These are phyloP conservation scores for Ajuga reptans DNA, from an alignment of 305 asterid species.

Conservation along the genomic window DNA sequence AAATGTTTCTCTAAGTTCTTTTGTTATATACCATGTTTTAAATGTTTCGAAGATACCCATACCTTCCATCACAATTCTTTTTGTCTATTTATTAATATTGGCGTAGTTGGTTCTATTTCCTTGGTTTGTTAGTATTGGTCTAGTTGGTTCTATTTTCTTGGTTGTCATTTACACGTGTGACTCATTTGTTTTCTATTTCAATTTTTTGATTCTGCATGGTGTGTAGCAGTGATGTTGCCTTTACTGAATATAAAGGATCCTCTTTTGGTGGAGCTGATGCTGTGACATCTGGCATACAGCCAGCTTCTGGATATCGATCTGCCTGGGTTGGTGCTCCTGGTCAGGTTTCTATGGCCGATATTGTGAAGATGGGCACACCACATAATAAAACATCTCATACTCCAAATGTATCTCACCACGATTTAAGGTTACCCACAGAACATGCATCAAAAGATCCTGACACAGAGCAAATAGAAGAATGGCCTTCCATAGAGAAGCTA, in stretches of 20 bases:
- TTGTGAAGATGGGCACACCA: constrained; percentile 94
- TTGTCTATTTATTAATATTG: neutral
- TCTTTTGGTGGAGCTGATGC: constrained; percentile 32
- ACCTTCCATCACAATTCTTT: constrained; percentile 1
- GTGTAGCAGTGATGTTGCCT: constrained; percentile 46
- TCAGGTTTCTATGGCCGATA: constrained; percentile 91
- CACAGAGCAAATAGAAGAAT: constrained; percentile 51
- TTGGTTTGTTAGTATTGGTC: neutral
- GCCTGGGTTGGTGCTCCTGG: constrained; percentile 70
- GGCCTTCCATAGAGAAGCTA: constrained; percentile 77
- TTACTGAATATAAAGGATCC: constrained; percentile 44
- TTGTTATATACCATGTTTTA: neutral
- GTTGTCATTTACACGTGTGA: neutral
- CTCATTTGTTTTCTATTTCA: neutral
- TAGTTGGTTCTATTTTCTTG: neutral
- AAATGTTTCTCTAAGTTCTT: neutral
- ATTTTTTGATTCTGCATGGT: constrained; percentile 11
- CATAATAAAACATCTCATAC: constrained; percentile 37
- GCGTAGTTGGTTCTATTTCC: neutral
- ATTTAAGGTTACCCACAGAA: constrained; percentile 34
- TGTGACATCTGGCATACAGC: constrained; percentile 37
- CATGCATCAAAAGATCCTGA: constrained; percentile 30
- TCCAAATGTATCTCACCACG: constrained; percentile 27
- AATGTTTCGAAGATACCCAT: neutral
- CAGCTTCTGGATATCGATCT: constrained; percentile 49